Percentiles rank a stretch among this genome's conserved stretches.
These are phyloP conservation scores for Didymella lethalis DNA, from an alignment of 2,329 filamentous ascomycete species.

Conservation along the genomic window DNA sequence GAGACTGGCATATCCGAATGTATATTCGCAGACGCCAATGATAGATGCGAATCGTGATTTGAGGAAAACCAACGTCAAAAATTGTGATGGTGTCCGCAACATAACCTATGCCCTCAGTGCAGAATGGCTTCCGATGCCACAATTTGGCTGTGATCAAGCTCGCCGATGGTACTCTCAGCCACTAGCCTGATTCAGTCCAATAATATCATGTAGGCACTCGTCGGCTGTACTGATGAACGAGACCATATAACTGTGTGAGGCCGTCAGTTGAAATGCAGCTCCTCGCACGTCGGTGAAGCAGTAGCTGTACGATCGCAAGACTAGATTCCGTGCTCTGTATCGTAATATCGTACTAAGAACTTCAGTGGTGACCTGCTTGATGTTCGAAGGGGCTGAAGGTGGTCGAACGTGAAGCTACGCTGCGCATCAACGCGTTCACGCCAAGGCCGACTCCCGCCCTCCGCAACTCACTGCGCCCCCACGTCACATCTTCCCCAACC, in stretches of 20 bases:
- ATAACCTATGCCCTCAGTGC: neutral
- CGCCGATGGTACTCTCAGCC: neutral
- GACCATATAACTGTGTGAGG: conserved; percentile 8
- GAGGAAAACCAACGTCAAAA: neutral
- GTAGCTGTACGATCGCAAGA: neutral
- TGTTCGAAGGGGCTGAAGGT: neutral
- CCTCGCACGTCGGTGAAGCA: neutral
- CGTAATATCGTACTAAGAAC: neutral
- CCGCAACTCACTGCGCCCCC: conserved; percentile 23
- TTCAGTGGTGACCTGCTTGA: neutral
- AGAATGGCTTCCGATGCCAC: neutral
- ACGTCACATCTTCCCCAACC: conserved; percentile 15
- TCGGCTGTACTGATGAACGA: neutral
- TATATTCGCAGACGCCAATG: neutral
- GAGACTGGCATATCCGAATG: neutral
- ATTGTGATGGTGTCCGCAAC: neutral
- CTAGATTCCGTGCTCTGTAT: neutral
- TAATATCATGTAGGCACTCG: neutral
- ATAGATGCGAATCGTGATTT: neutral
- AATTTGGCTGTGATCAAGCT: neutral
- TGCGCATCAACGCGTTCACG: neutral
- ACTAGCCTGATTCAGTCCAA: neutral
- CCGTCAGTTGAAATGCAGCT: conserved; percentile 3
- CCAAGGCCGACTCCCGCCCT: conserved; percentile 23
- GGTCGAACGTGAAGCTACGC: conserved; percentile 4